Percentiles rank a stretch among this genome's conserved stretches.
These are phyloP conservation scores for Colletotrichum sansevieriae DNA, from an alignment of 2,329 filamentous ascomycete species.

Conservation along the genomic window DNA sequence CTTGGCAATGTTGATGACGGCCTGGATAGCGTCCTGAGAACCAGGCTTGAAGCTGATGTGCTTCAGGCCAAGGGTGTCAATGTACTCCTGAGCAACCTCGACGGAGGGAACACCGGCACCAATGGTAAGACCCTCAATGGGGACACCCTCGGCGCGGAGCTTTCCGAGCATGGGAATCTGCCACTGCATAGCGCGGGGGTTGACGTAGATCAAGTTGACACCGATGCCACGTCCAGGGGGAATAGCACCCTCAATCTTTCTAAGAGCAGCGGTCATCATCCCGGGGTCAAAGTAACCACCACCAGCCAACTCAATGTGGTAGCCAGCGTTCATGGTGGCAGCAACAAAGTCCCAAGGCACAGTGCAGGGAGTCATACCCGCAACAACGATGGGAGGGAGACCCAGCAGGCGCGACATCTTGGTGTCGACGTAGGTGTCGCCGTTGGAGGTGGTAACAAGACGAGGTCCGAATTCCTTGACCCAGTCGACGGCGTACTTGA, in stretches of 20 bases:
- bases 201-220: constrained; percentile 92
- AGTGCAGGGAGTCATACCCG: constrained; percentile 93
- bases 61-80: constrained; percentile 90
- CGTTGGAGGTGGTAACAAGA: constrained; percentile 88
- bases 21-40: constrained; percentile 87
- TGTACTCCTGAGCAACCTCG: constrained; percentile 93
- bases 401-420: constrained; percentile 93
- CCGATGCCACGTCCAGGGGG: constrained; percentile 89
- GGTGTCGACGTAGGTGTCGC: constrained; percentile 93
- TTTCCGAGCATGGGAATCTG: constrained; percentile 88
- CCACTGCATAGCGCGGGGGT: constrained; percentile 90
- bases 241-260: constrained; percentile 86
- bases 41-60: constrained; percentile 96
- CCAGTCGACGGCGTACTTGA: constrained; percentile 97
- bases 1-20: constrained; percentile 92
- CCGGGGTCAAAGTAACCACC: constrained; percentile 90
- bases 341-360: constrained; percentile 93
- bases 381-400: constrained; percentile 88
- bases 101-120: constrained; percentile 94
- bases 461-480: constrained; percentile 97
- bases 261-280: constrained; percentile 84
- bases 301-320: constrained; percentile 90
- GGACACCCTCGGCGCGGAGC: constrained; percentile 85
- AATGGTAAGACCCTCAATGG: constrained; percentile 92
- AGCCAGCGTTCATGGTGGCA: constrained; percentile 94